Conservation (phyloP, 345 rosid genomes). For the Balakata baccata region DNA sequence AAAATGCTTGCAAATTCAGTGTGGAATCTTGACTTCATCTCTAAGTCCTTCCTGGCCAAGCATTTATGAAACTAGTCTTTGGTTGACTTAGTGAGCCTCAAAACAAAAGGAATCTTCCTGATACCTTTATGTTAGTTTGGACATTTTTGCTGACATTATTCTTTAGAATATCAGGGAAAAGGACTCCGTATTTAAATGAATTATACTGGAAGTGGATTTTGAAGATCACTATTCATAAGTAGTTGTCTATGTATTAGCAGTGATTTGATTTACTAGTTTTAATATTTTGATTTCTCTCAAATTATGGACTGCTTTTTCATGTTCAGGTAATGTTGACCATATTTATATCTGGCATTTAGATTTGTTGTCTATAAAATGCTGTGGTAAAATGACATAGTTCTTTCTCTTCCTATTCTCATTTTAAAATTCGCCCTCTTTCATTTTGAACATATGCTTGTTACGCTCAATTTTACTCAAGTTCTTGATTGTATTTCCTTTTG, state of each 20-base stretch:
- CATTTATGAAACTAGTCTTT: neutral
- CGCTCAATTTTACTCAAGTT: slow-evolving; percentile 9
- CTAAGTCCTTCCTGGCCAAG: neutral
- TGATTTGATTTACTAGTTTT: neutral
- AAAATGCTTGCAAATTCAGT: neutral
- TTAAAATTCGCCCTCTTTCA: neutral
- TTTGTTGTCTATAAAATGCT: neutral
- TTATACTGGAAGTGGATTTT: neutral
- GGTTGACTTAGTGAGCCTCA: neutral
- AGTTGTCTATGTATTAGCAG: neutral
- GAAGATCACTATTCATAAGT: neutral
- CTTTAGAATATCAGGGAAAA: neutral
- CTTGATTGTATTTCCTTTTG: slow-evolving; percentile 24
- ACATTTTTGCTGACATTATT: neutral
- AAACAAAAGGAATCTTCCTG: no score
- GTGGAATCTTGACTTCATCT: neutral
- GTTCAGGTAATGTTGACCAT: no score
- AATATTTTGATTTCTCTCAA: neutral
- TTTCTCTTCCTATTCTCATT: neutral
- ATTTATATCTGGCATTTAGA: neutral
- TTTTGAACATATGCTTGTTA: neutral
- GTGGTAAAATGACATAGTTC: neutral
- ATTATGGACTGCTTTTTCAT: neutral
- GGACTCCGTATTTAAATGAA: neutral
- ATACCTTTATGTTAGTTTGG: neutral